Conservation (phyloP, 257 asterid species). For the Agastache rugosa region DNA sequence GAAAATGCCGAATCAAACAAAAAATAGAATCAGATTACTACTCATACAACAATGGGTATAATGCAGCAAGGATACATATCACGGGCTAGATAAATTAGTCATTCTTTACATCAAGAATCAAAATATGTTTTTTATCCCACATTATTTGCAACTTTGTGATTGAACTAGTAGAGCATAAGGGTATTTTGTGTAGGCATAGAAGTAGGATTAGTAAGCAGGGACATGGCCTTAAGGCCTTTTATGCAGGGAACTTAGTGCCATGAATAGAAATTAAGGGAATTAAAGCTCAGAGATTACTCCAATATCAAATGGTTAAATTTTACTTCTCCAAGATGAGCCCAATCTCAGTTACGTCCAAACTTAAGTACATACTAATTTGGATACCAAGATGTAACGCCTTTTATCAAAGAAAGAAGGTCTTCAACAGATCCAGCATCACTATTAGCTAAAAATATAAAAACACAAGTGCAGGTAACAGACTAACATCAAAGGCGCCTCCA, state of each 20-base stretch:
- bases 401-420: neutral
- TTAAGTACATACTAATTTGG: neutral
- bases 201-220: neutral
- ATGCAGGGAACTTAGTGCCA: slow-evolving; percentile 12
- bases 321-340: neutral
- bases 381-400: neutral
- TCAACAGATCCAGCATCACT: neutral
- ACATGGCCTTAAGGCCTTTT: slow-evolving; percentile 13
- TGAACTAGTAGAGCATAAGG: neutral
- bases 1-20: neutral
- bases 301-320: neutral
- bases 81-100: neutral
- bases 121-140: neutral
- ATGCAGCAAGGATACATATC: neutral
- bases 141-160: neutral
- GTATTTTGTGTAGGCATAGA: neutral
- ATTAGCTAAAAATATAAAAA: slow-evolving; percentile 27
- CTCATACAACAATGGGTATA: neutral
- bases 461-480: slow-evolving; percentile 42
- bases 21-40: neutral
- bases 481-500: slow-evolving; percentile 53
- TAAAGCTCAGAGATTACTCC: neutral
- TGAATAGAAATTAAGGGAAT: neutral
- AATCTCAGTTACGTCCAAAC: slow-evolving; percentile 4
- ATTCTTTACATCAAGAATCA: slow-evolving; percentile 1